These are phyloP conservation scores for Septoria linicola DNA, from an alignment of 2,329 filamentous ascomycete species.

Conservation along the genomic window DNA sequence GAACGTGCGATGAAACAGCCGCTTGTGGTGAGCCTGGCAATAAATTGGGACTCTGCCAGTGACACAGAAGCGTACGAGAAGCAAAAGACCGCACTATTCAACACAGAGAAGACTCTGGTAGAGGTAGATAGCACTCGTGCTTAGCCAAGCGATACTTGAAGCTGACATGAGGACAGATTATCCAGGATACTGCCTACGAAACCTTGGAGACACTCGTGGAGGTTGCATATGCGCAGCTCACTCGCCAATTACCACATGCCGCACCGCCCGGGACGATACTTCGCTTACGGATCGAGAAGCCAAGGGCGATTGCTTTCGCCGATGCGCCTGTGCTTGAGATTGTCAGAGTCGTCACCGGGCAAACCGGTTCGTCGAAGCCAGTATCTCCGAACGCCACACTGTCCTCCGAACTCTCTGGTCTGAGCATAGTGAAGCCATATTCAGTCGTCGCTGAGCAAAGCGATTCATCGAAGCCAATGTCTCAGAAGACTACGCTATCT, in stretches of 20 bases:
- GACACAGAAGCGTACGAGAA: slow-evolving; percentile 3
- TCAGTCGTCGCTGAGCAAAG: slow-evolving; percentile 9
- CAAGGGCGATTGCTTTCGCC: slow-evolving; percentile 69
- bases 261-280: slow-evolving; percentile 51
- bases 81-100: slow-evolving; percentile 44
- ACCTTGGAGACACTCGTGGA: slow-evolving; percentile 52
- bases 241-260: slow-evolving; percentile 35
- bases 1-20: slow-evolving; percentile 66
- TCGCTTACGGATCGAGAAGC: slow-evolving; percentile 66
- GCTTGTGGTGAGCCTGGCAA: slow-evolving; percentile 61
- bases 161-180: slow-evolving; percentile 35
- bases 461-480: not conserved
- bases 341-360: slow-evolving; percentile 23
- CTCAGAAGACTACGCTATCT: not conserved
- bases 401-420: not conserved
- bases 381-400: not conserved
- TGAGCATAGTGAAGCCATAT: slow-evolving; percentile 25
- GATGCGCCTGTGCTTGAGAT: slow-evolving; percentile 70
- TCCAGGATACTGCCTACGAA: slow-evolving; percentile 46
- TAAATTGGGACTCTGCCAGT: slow-evolving; percentile 54
- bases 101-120: slow-evolving; percentile 60
- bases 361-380: not conserved
- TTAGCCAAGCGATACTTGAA: not conserved
- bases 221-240: slow-evolving; percentile 43
- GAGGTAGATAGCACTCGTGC: slow-evolving; percentile 52